Percentiles rank a stretch among this genome's conserved stretches.
Conservation (phyloP, 2,329 filamentous ascomycete species). For the Beauveria sp. region DNA sequence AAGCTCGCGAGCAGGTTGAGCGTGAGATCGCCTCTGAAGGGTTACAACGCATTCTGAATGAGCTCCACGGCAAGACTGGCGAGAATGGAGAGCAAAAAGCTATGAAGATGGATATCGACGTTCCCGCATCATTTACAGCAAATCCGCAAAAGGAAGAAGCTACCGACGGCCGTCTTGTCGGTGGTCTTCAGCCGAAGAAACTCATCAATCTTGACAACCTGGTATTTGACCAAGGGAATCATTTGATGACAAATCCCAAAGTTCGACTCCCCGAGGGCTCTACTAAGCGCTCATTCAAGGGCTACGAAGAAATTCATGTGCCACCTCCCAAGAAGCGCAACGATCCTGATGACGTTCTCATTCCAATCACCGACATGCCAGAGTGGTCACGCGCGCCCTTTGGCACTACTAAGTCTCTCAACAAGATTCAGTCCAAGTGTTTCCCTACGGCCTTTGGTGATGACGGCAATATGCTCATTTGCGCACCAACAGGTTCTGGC, state of each 20-base stretch:
- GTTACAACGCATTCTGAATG: slow-evolving; percentile 76
- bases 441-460: slow-evolving; percentile 85
- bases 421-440: slow-evolving; percentile 92
- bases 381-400: slow-evolving; percentile 89
- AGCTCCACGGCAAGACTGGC: slow-evolving; percentile 67
- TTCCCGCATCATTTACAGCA: slow-evolving; percentile 51
- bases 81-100: slow-evolving; percentile 48
- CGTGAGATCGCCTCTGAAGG: slow-evolving; percentile 88
- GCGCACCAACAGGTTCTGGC: slow-evolving; percentile 91
- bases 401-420: slow-evolving; percentile 76
- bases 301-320: slow-evolving; percentile 97
- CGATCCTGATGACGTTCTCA: slow-evolving; percentile 70
- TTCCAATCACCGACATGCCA: slow-evolving; percentile 80
- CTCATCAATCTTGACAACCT: slow-evolving; percentile 93
- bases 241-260: slow-evolving; percentile 98
- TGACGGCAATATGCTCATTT: slow-evolving; percentile 96
- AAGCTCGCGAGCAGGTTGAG: slow-evolving; percentile 70
- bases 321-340: slow-evolving; percentile 83
- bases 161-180: slow-evolving; percentile 61
- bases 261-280: slow-evolving; percentile 91
- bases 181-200: slow-evolving; percentile 78
- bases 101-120: slow-evolving; percentile 92
- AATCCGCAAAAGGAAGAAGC: slow-evolving; percentile 45
- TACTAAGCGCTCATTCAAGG: slow-evolving; percentile 92
- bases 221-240: slow-evolving; percentile 95